Percentiles rank a stretch among this genome's conserved stretches.
These are phyloP conservation scores for Colletotrichum nymphaeae DNA, from an alignment of 2,329 filamentous ascomycete species.

Conservation along the genomic window DNA sequence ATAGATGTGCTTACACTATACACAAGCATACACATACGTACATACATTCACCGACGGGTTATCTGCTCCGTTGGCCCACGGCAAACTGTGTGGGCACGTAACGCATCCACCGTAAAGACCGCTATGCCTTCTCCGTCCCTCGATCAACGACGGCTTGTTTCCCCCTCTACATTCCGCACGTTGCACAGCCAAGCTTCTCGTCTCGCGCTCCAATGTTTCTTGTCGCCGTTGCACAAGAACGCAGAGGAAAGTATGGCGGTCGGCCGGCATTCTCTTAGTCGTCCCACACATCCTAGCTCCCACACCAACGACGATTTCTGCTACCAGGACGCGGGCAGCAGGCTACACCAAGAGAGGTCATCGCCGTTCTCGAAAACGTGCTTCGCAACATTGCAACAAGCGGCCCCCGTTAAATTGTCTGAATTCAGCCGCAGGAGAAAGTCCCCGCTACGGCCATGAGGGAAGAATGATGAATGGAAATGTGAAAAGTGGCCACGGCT, in stretches of 20 bases:
- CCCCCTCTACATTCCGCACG: not conserved
- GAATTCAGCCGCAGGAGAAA: not conserved
- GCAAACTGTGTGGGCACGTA: not conserved
- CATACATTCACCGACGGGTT: not conserved
- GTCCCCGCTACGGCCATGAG: not conserved
- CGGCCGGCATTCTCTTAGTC: not conserved
- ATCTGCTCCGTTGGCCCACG: not conserved
- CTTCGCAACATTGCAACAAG: not conserved
- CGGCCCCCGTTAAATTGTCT: not conserved
- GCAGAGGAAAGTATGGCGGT: slow-evolving; percentile 8
- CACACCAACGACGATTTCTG: not conserved
- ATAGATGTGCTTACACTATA: not conserved
- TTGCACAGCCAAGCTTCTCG: not conserved
- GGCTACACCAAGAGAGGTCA: not conserved
- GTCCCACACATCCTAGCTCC: not conserved
- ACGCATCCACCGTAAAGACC: not conserved
- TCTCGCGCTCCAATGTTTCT: not conserved
- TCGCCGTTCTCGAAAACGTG: not conserved
- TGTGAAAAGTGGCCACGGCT: not conserved
- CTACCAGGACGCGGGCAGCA: not conserved
- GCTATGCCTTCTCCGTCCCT: slow-evolving; percentile 6
- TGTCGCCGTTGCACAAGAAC: slow-evolving; percentile 1
- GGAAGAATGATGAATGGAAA: not conserved
- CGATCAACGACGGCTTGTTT: not conserved
- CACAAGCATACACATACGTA: not conserved